phyloP scores from a whole-genome alignment of 2,329 filamentous ascomycete genomes.

The Clonostachys sp. region DNA sequence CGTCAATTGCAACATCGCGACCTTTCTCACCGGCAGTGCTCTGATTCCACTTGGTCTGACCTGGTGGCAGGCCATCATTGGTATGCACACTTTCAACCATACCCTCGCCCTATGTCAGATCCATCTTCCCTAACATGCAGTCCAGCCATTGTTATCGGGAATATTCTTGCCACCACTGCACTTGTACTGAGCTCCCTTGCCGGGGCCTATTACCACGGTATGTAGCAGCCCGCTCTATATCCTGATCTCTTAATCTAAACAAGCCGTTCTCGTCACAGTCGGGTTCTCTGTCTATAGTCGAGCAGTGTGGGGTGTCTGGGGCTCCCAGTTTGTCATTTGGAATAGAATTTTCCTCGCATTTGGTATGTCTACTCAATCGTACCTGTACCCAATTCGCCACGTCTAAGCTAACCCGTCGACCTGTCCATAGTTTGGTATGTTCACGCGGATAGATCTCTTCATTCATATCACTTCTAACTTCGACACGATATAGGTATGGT shows the following conservation, averaged over 20 bases:
- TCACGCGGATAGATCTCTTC: too few species aligned
- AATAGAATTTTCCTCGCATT: conserved; percentile 24
- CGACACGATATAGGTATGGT: too few species aligned
- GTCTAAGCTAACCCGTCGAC: too few species aligned
- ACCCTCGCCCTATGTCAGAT: too few species aligned
- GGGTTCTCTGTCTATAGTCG: conserved; percentile 34
- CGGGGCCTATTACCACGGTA: conserved; percentile 20
- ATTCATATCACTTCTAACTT: too few species aligned
- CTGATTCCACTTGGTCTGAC: conserved; percentile 32
- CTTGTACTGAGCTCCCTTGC: conserved; percentile 2
- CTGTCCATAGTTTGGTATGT: too few species aligned
- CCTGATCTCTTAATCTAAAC: too few species aligned
- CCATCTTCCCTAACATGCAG: too few species aligned
- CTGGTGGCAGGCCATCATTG: conserved; percentile 37
- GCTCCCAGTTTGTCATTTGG: conserved; percentile 29
- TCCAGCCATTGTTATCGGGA: conserved; percentile 1
- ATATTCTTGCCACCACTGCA: background rate
- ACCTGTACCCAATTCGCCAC: too few species aligned
- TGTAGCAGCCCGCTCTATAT: too few species aligned
- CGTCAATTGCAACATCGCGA: conserved; percentile 38
- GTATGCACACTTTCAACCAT: too few species aligned
- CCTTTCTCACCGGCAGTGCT: conserved; percentile 32
- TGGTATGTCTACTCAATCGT: too few species aligned
- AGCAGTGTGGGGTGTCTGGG: conserved; percentile 34
- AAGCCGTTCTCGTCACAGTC: conserved; percentile 6